Base-by-base conservation (phyloP, 2,329 filamentous ascomycete species). In the Aureobasidium subglaciale region DNA sequence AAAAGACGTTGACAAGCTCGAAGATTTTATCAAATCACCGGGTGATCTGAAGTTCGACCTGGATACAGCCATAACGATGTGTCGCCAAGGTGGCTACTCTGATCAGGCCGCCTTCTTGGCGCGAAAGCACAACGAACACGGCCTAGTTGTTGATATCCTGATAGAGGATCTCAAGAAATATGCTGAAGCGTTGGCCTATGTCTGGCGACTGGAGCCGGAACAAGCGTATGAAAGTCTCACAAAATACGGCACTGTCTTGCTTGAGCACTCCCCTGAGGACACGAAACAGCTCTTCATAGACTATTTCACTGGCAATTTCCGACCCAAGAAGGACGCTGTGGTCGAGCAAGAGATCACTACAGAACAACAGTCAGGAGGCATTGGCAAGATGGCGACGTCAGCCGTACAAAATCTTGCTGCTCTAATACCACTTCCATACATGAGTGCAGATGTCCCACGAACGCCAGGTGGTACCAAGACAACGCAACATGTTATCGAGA, bases 21-120 rank as follows among this genome's bases (percentile, higher is more conserved):
- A 99, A 66, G 87, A 87, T 22, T 99, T 99, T 63, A 99, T 99
- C 72, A 95, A 95, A 67, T 91, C 90, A 25, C 91, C 92, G 0
- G 90, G 88, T 2, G 91, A 96, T 63, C 80, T 96, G 38, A 96
- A 95, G 65, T 99, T 99, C 65, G 93, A 99, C 68, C 78, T 97
- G 2, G 93, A 99, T 62, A 99, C 93, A 1, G 93, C 93, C 13
- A 99, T 99, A 60, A 84, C 87, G 2, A 96, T 99, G 90, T 99
- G 93, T 67, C 83, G 95, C 25, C 93, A 99, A 73, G 93, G 92
- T 10, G 92, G 93, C 1, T 99, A 99, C 70, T 95, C 86, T 64
- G 91, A 97, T 58, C 95, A 99, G 74, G 93, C 93, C 13, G 93
- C 92, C 4, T 99, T 95, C 65, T 79, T 99, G 34, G 93, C 95